Base-by-base conservation (phyloP, 2,329 filamentous ascomycete genomes). In the Cercospora zeae-maydis region DNA sequence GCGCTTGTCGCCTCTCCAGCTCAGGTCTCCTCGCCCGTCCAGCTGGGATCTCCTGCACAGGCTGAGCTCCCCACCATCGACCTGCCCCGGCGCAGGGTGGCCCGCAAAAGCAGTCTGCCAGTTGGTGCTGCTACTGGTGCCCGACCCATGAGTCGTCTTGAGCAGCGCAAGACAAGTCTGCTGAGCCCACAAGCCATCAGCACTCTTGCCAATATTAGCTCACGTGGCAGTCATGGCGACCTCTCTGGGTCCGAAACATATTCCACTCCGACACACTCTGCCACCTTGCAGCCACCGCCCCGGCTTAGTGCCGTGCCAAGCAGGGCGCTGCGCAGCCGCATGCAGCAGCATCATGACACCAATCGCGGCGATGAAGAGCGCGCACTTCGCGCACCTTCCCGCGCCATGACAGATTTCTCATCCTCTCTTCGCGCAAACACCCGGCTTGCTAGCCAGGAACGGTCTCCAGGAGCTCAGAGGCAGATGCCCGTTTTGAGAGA, bases 341-440 rank as follows among this genome's bases (percentile, higher is more conserved):
- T 52, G 42, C 42, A 59, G 39, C 66, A 67, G 11, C 64, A 63
- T 30, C 67, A 67, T 27, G 72, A 70, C 7, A 73, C 74, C 19
- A 66, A 65, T 7, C 70, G 24, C 24, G 24, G 71, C 13, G 70
- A 72, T 30, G 77, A 79, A n/a, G 76, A 78, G 11, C 70, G 74
- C 1, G 77, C 75, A 1, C 65, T 79, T 11, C 77, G 80, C 21
- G 76, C 79, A 7, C 78, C 77, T n/a, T 82, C 80, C 14, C 78
- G 80, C 34, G 80, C 80, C 7, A 76, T 79, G 75, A 82, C 80
- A 5, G 80, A 82, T 52, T 53, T 61, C 51, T 55, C 51, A 19
- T 24, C 67, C 72, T 30, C 65, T 27, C 21, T 74, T 27, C 75
- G 77, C 5, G 71, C 39, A 27, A 61, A 58, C 30, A 60, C 55